phyloP scores from a whole-genome alignment of 495 filamentous ascomycete genomes.

The Apiosordaria backusii region DNA sequence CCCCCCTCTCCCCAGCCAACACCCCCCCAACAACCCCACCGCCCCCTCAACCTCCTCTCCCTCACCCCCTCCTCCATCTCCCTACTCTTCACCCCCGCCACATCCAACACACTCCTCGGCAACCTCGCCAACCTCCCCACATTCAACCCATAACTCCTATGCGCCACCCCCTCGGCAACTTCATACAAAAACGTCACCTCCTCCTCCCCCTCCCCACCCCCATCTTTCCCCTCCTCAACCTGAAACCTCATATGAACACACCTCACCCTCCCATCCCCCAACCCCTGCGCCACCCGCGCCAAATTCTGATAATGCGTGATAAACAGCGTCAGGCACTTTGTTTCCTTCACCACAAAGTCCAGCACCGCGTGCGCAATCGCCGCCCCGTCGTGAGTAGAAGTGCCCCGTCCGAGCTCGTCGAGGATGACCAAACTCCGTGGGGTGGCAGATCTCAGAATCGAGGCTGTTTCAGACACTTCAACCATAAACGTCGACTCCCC shows the following conservation, averaged over 20 bases:
- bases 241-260: conserved; percentile 83
- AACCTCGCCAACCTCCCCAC: conserved; percentile 85
- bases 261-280: conserved; percentile 56
- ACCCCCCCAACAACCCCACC: conserved; percentile 43
- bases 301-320: conserved; percentile 96
- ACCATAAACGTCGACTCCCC: conserved; percentile 98
- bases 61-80: conserved; percentile 75
- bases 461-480: conserved; percentile 84
- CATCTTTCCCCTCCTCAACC: conserved; percentile 23
- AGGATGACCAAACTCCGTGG: conserved; percentile 79
- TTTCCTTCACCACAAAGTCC: conserved; percentile 71
- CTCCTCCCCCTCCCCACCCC: conserved; percentile 41
- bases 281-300: conserved; percentile 63
- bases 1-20: conserved; percentile 1
- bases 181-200: conserved; percentile 81
- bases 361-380: conserved; percentile 94
- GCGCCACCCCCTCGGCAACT: conserved; percentile 82
- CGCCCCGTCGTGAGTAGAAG: conserved; percentile 90
- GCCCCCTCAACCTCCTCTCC: conserved; percentile 51
- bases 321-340: conserved; percentile 78
- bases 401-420: conserved; percentile 93
- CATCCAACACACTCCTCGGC: conserved; percentile 67
- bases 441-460: conserved; percentile 85
- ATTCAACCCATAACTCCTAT: conserved; percentile 91
- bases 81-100: conserved; percentile 72